phyloP scores from a whole-genome alignment of 441 rosid genomes.

The Gossypium trilobum region DNA sequence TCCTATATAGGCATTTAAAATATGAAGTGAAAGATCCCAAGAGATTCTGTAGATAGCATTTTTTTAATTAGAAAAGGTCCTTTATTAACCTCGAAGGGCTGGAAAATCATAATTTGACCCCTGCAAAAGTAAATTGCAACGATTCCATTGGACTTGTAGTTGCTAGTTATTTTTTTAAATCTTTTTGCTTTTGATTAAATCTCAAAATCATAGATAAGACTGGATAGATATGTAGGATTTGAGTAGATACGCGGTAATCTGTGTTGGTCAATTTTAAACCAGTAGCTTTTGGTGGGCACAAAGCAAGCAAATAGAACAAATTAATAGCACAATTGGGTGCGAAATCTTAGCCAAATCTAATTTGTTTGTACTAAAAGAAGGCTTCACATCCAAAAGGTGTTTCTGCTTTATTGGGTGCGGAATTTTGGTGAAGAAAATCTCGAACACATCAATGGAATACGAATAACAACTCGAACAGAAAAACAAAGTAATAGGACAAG shows the following conservation, averaged over 20 bases:
- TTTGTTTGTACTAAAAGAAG: background rate
- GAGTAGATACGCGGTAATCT: background rate
- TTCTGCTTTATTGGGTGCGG: no score
- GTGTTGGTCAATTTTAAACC: background rate
- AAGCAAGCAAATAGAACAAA: background rate
- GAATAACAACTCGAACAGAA: no score
- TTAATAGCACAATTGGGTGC: background rate
- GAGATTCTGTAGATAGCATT: conserved; percentile 15
- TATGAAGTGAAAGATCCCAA: background rate
- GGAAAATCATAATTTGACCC: conserved; percentile 13
- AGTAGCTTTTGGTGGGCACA: background rate
- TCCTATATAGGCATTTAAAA: background rate
- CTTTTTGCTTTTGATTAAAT: background rate
- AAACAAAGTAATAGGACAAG: no score
- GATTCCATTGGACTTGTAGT: background rate
- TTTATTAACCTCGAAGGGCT: background rate
- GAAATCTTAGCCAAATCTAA: background rate
- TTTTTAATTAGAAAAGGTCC: conserved; percentile 11
- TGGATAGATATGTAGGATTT: background rate
- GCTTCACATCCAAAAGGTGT: background rate
- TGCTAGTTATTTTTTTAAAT: background rate
- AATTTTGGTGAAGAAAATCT: no score
- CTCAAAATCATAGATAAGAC: background rate
- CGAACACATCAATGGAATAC: no score
- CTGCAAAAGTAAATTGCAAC: background rate